A percentile compares a stretch with the other conserved stretches of the same genome.
These are phyloP conservation scores for Aspergillus ochraceoroseus DNA, from an alignment of 2,329 filamentous ascomycete species.

Conservation along the genomic window DNA sequence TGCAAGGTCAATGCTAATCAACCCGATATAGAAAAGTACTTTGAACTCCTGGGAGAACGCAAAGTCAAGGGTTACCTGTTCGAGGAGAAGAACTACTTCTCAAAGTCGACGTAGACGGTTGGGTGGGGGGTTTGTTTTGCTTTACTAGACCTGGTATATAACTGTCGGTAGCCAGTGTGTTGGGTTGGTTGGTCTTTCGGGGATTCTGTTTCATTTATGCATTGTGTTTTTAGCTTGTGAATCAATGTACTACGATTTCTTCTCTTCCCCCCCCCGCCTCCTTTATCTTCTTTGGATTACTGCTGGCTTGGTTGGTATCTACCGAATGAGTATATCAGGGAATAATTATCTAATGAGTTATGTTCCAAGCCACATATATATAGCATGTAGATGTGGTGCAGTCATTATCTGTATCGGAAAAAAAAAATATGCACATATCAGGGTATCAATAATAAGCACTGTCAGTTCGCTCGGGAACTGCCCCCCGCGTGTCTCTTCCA, in stretches of 20 bases:
- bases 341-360: no score
- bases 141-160: no score
- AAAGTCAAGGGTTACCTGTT: conserved; percentile 62
- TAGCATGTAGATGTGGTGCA: no score
- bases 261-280: conserved; percentile 1
- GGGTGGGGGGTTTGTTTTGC: no score
- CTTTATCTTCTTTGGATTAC: not conserved
- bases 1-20: conserved; percentile 2
- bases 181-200: conserved; percentile 5
- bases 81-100: conserved; percentile 59
- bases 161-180: not conserved
- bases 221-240: conserved; percentile 15
- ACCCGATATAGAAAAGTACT: conserved; percentile 54
- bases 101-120: conserved; percentile 27
- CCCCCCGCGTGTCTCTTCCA: conserved; percentile 28
- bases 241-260: conserved; percentile 4
- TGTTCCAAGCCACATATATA: no score
- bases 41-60: conserved; percentile 58
- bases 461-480: conserved; percentile 35
- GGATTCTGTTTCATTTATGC: conserved; percentile 6
- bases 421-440: not conserved
- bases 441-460: conserved; percentile 33
- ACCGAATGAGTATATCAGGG: no score
- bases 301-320: not conserved
- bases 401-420: no score